These are phyloP conservation scores for Ascochyta viciae-villosae DNA, from an alignment of 2,329 filamentous ascomycete genomes.

Conservation along the genomic window DNA sequence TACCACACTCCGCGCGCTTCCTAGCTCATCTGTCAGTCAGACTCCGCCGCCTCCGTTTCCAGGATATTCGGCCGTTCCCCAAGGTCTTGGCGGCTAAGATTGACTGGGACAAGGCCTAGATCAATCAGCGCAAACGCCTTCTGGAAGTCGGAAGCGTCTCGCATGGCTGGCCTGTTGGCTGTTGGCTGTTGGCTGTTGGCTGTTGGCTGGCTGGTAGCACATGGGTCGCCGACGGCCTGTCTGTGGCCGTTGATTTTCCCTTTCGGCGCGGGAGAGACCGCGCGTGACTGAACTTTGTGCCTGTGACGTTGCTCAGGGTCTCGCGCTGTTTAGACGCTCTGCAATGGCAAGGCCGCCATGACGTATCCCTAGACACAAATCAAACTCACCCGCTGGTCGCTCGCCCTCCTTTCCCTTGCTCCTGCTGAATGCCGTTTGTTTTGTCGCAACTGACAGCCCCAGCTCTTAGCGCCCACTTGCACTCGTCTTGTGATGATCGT, in stretches of 20 bases:
- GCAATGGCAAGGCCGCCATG: background rate
- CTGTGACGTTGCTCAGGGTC: constrained; percentile 1
- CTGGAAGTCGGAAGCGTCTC: constrained; percentile 10
- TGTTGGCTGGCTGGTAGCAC: background rate
- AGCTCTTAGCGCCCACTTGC: background rate
- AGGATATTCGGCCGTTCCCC: constrained; percentile 9
- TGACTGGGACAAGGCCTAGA: constrained; percentile 11
- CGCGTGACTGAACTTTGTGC: background rate
- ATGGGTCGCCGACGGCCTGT: background rate
- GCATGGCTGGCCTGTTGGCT: constrained; percentile 1
- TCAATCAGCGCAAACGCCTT: constrained; percentile 7
- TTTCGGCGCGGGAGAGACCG: background rate
- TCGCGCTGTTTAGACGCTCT: background rate
- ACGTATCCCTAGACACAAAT: background rate
- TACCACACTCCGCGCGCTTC: background rate
- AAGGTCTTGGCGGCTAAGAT: constrained; percentile 14
- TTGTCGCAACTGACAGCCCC: background rate
- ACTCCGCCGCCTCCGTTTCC: background rate
- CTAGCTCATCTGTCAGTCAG: constrained; percentile 6
- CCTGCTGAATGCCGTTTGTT: background rate
- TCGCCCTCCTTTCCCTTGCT: background rate
- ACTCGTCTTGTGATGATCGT: constrained; percentile 6
- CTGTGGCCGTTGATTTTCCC: background rate
- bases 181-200: too few relatives aligned
- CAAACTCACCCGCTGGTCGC: background rate